Conservation (phyloP, 2,329 filamentous ascomycete genomes). For the Aureobasidium vineae region DNA sequence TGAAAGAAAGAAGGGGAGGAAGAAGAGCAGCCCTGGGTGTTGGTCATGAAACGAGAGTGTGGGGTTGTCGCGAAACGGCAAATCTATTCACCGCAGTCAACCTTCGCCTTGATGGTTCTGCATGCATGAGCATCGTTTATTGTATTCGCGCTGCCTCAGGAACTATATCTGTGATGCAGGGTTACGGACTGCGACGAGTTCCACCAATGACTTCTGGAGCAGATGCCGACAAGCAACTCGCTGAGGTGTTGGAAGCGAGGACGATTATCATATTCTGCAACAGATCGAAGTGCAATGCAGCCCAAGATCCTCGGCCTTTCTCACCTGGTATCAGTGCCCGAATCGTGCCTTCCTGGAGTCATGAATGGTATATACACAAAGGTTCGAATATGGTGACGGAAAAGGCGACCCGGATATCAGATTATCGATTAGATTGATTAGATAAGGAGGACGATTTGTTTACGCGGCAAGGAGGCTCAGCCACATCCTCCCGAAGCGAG, state of each 20-base stretch:
- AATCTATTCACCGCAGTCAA: constrained; percentile 1
- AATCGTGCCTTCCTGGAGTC: no score
- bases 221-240: not conserved
- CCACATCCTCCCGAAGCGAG: not conserved
- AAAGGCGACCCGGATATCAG: not conserved
- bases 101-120: no score
- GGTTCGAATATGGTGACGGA: no score
- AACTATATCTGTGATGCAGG: no score
- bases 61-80: constrained; percentile 2
- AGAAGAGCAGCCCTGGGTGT: not conserved
- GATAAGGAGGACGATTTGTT: not conserved
- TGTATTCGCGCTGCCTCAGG: not conserved
- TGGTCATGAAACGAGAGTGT: not conserved
- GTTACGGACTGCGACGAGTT: not conserved
- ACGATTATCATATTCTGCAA: not conserved
- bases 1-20: not conserved
- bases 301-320: not conserved
- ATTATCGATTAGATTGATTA: not conserved
- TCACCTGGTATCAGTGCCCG: not conserved
- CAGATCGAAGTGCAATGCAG: not conserved
- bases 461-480: constrained; percentile 9
- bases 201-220: not conserved
- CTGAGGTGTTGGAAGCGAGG: not conserved
- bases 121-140: not conserved
- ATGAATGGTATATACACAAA: no score